Base-by-base conservation (phyloP, 2,329 filamentous ascomycete species). In the Sporothrix pallida region DNA sequence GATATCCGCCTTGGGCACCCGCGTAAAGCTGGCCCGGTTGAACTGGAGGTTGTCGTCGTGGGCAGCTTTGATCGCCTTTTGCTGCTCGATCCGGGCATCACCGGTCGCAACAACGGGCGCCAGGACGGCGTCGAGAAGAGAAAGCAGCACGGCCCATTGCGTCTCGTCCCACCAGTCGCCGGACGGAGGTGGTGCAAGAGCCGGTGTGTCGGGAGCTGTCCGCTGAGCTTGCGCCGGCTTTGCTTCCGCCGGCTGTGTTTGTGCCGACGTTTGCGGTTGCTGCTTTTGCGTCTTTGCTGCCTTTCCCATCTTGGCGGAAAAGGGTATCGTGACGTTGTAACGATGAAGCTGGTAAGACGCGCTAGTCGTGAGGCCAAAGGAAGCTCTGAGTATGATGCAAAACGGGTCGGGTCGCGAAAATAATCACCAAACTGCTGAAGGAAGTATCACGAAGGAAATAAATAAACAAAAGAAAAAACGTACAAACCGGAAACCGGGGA, bases 61-160 rank as follows among this genome's bases (percentile, higher is more conserved):
- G 3, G 54, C 44, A 12, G 44, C 9, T 15, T 20, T 15, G 31
- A 44, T 70, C 7, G 13, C 56, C 65, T 31, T 62, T 8, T 31
- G 46, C 15, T 42, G 17, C 20, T 42, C 50, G 23, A 65, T 31
- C 2, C 73, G 63, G 23, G 48, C 15, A 20, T 74, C 73, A 20
- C 83, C 81, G 15, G 83, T 81, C 15, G 83, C 79, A 23, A 83
- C 84, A 75, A 93, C 84, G 23, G 89, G 86, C 2, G 91, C 90
- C 46, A 93, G 81, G 20, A 88, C 80, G n/a, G 86, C 87, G 76
- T 90, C 88, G 56, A 90, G 80, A 7, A 90, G 80, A 2, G 88
- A 83, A 76, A 86, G 83, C 58, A 90, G 78, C 1, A 86, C 85
- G 54, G 83, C 79, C 89, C 88, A 90, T 81, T 89, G 86, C 20